phyloP scores from a whole-genome alignment of 306 rosid genomes.

The Glycine tomentella region DNA sequence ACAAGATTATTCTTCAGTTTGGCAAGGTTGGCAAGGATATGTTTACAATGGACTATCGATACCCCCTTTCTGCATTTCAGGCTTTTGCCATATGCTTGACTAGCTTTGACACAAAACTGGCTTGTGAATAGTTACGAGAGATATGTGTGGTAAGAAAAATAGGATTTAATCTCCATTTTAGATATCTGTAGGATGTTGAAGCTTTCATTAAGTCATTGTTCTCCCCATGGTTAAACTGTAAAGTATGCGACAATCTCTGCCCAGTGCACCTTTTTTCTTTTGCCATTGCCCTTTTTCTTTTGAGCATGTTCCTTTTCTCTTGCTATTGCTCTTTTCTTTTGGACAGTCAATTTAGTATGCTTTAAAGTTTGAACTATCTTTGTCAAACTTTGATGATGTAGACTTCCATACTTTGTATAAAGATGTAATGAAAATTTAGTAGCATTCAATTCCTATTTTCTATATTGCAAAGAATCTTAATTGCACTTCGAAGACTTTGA shows the following conservation, averaged over 20 bases:
- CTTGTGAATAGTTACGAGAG: constrained; percentile 80
- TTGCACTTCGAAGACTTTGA: neutral
- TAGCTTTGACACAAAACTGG: constrained; percentile 98
- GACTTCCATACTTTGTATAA: constrained; percentile 41
- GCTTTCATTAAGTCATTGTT: constrained; percentile 57
- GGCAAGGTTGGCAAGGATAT: constrained; percentile 98
- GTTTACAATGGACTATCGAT: constrained; percentile 97
- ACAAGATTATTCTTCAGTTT: constrained; percentile 96
- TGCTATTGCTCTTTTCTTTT: constrained; percentile 25
- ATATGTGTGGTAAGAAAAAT: constrained; percentile 48
- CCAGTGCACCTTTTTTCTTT: constrained; percentile 13
- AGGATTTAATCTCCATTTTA: constrained; percentile 47
- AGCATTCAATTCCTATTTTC: constrained; percentile 34
- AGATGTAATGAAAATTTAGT: constrained; percentile 47
- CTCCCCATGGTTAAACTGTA: constrained; percentile 45
- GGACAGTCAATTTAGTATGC: constrained; percentile 39
- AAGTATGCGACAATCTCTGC: constrained; percentile 46
- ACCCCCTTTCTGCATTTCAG: constrained; percentile 97
- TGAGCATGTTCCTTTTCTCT: constrained; percentile 11
- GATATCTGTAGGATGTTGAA: constrained; percentile 63
- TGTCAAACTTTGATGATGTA: constrained; percentile 48
- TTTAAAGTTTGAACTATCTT: constrained; percentile 43
- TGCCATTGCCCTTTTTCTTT: neutral
- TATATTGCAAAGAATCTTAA: neutral
- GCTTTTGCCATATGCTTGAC: constrained; percentile 97